Evolutionary conservation across 129 eudicot genomes (phyloP), one percentile per base, ranked within the genome.

Genomic region (Oenanthe sinensis): DNA sequence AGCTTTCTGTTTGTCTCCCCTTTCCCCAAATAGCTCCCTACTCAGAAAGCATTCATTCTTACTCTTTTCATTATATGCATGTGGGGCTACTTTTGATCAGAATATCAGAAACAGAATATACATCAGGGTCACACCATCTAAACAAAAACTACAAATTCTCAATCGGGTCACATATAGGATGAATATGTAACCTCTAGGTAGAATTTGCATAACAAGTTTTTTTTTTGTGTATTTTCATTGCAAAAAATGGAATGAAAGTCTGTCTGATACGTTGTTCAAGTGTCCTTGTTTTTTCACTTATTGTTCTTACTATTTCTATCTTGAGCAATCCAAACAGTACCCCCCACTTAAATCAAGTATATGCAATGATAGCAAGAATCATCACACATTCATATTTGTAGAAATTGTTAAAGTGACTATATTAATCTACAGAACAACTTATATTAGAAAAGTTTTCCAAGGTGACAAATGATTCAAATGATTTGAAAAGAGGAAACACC

Each of bases 1-100:
- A 60, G 68, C 76, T 73, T 73, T 26, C 58, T 74, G 39, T n/a
- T 26, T 46, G 58, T 74, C 40, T 74, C 77, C 42, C 60, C 7
- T n/a, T 74, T 46, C 77, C 58, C 9, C 58, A 45, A n/a, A 22
- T 44, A 37, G 76, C 76, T 71, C 42, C 76, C 43, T 22, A 11
- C 76, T n/a, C 14, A 40, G 9, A 71, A 4, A 43, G 24, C 37
- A 71, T 13, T 4, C 8, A 50, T 50, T 17, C n/a, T 16, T 20
- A 50, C 58, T 16, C n/a, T 50, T n/a, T 50, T 17, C 58, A 17
- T 50, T 17, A 50, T 50, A 52, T 52, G 24, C 26, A 1, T 52
- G 62, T 52, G 26, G 62, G 62, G 10, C 22, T 52, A 52, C 62
- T 52, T 52, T 52, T 19, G 19, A 17, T 52, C 26, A 52, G 26